Evolutionary conservation across 192 early-diverging fungal species (phyloP).

Genomic region (Entomortierella chlamydospora): DNA sequence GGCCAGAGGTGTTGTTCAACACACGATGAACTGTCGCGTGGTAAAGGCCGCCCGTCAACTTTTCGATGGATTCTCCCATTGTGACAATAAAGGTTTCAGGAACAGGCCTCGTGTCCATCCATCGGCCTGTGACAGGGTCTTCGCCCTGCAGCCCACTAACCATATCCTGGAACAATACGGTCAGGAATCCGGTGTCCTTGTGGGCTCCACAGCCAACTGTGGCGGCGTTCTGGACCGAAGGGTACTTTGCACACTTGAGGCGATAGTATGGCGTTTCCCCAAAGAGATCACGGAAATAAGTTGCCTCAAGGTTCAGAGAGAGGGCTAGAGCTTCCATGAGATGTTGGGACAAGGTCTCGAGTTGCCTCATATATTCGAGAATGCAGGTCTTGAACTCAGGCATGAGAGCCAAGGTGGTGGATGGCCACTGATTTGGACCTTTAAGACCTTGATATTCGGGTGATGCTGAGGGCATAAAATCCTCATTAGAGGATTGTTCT

Average conservation of each 20-base stretch:
- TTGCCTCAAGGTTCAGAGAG: conserved; percentile 54
- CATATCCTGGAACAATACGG: conserved; percentile 67
- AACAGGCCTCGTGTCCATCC: conserved; percentile 70
- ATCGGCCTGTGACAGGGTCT: conserved; percentile 60
- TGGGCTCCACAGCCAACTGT: conserved; percentile 67
- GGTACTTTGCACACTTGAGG: conserved; percentile 61
- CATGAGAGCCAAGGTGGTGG: conserved; percentile 22
- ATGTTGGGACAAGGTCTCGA: conserved; percentile 55
- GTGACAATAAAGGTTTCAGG: conserved; percentile 72
- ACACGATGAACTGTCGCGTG: conserved; percentile 71
- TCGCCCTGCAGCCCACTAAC: conserved; percentile 73
- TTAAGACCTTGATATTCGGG: conserved; percentile 60
- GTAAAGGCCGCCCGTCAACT: conserved; percentile 61
- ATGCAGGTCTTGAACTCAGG: conserved; percentile 60
- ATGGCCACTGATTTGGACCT: conserved; percentile 73
- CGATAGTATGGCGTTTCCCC: conserved; percentile 54
- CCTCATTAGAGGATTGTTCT: conserved; percentile 34
- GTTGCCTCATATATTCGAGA: conserved; percentile 52
- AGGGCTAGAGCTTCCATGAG: conserved; percentile 62
- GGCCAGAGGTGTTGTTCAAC: conserved; percentile 58
- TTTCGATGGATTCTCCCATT: conserved; percentile 70
- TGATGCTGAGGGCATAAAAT: conserved; percentile 14
- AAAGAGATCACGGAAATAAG: conserved; percentile 56
- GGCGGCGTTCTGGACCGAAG: conserved; percentile 38
- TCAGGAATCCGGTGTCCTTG: conserved; percentile 66